Base-by-base conservation (phyloP, 345 rosid genomes). In the Heritiera fomes region DNA sequence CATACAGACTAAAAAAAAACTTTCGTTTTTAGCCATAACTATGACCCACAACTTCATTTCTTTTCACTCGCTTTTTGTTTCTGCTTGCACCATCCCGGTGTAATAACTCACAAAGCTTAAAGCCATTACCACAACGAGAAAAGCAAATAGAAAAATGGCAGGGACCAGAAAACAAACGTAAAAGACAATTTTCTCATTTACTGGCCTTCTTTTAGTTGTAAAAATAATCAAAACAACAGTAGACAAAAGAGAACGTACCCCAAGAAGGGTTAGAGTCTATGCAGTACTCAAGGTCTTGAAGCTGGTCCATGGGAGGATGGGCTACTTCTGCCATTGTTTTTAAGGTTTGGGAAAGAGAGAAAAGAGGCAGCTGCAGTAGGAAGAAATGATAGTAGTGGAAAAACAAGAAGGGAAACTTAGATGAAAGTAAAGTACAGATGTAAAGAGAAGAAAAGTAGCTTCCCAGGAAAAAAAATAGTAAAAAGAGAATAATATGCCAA, bases 191-290 rank as follows among this genome's bases (percentile, higher is more conserved):
- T 10, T 43, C 30, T 47, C 40, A 45, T 53, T 59, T 4, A 52
- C 45, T 8, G 7, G 7, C 12, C 47, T 3, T 43, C 1, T 17
- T 38, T 32, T 64, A 64, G 49, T 17, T 15, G 41, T 41, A 17
- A 52, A 52, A 64, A 52, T 41, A 18, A 28, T 59, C 23, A n/a
- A 64, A 45, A 67, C 18, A 71, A 34, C 49, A 41, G 14, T 10
- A 73, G 45, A 55, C 43, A 55, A 30, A 65, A 10, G 38, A 23
- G 3, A 38, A 79, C 86, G 50, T 81, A 96, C 99, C 88, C 99
- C 99, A 96, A 79, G 99, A 86, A 83, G 99, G 98, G 82, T 94
- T 96, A 79, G 99, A 96, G 91, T 96, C 97, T 90, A 96, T 96
- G 95, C 99, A 96, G 88, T 92, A 97, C 81, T 97, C 93, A 68